Base-by-base conservation (phyloP, 371 early-diverging fungal genomes). In the Funneliformis caledonium region DNA sequence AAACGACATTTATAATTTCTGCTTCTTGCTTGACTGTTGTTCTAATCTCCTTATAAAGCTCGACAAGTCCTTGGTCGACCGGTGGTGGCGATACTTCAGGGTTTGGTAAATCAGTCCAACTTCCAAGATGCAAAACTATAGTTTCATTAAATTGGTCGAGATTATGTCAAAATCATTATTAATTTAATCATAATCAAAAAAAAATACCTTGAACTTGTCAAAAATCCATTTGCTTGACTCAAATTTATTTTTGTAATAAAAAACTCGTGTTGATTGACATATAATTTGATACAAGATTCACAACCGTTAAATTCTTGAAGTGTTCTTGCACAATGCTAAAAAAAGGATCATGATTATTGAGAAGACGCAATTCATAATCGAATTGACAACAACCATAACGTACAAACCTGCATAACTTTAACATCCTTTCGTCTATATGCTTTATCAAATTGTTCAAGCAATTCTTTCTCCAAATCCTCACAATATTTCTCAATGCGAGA, bases 281-380 rank as follows among this genome's bases (percentile, higher is more conserved):
- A 99, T 8, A 92, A 93, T 81, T 96, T 96, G 16, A 98, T 92
- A 82, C 96, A 96, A 0, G 97, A 97, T 67, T 92, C 89, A 42
- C 99, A 98, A 37, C 99, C 98, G 82, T 99, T 99, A 87, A 97
- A 97, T 72, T 97, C 97, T 70, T 92, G 89, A 72, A 99, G 86
- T 2, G 95, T 92, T 80, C 91, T 91, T 45, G 97, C 96, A 81
- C 92, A 94, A 61, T 92, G 90, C 96, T 95, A 86, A 45, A 64
- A 26, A 64, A 43, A 48, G 19, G n/a, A 61, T 76, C 4, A 76
- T 33, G 33, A 33, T 74, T 16, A 14, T 9, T 42, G 19, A 43
- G 10, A 76, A 61, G 22, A 10, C 3, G 10, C 2, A 64, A 26
- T 14, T 9, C 47, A 10, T 48, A 59, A 19, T 26, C 9, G 4